Conservation (phyloP, 306 rosid species). For the Purshia tridentata region DNA sequence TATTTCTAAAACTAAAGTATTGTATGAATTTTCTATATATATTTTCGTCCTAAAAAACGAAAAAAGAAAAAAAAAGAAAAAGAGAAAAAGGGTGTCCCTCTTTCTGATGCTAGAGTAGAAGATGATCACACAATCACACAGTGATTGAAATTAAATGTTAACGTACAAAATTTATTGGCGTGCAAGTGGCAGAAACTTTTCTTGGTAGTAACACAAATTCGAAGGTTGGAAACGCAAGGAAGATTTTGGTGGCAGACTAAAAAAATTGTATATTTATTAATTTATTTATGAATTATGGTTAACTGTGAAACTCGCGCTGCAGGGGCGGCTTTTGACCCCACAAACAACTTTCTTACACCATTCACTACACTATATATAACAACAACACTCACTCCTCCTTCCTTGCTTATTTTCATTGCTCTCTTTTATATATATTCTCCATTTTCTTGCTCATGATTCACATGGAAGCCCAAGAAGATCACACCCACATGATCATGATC, state of each 20-base stretch:
- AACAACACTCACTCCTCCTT: slow-evolving; percentile 9
- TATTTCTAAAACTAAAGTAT: too few relatives aligned
- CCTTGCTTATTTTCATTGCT: slow-evolving; percentile 16
- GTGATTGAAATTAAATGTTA: slow-evolving; percentile 21
- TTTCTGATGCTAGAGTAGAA: neutral
- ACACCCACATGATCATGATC: slow-evolving; percentile 23
- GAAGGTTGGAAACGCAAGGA: slow-evolving; percentile 61
- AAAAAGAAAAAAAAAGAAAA: too few relatives aligned
- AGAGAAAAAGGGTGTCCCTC: too few relatives aligned
- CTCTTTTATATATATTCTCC: too few relatives aligned
- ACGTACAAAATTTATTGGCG: slow-evolving; percentile 30
- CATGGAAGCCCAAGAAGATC: slow-evolving; percentile 49
- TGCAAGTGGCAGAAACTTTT: slow-evolving; percentile 38
- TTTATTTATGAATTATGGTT: slow-evolving; percentile 30
- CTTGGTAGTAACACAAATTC: slow-evolving; percentile 47
- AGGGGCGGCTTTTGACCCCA: slow-evolving; percentile 24
- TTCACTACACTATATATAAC: slow-evolving; percentile 28
- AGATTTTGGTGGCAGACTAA: slow-evolving; percentile 51
- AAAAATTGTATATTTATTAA: slow-evolving; percentile 6
- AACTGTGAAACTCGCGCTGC: neutral
- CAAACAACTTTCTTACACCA: slow-evolving; percentile 14
- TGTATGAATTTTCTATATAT: too few relatives aligned
- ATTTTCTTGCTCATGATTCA: neutral
- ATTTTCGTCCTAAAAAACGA: too few relatives aligned
- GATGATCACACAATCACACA: slow-evolving; percentile 14